These are phyloP conservation scores for Fusarium nodosum DNA, from an alignment of 2,329 filamentous ascomycete genomes.

Conservation along the genomic window DNA sequence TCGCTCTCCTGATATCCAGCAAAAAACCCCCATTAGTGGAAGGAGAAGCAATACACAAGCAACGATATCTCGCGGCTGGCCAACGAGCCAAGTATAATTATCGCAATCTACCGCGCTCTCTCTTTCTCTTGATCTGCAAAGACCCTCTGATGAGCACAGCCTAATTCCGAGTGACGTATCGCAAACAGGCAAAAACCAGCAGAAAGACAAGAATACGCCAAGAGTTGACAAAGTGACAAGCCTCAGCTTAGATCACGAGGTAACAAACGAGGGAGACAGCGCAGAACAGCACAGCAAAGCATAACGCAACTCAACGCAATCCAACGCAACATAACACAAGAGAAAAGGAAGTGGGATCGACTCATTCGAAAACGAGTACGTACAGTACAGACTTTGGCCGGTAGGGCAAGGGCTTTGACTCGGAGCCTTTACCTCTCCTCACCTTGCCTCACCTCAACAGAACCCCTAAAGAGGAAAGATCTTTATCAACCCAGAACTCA, in stretches of 20 bases:
- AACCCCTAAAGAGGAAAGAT: conserved; percentile 39
- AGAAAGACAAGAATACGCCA: conserved; percentile 41
- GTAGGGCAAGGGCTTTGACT: conserved; percentile 43
- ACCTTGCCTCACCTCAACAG: conserved; percentile 32
- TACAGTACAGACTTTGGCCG: conserved; percentile 7
- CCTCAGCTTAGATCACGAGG: conserved; percentile 30
- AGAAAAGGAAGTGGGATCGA: conserved; percentile 24
- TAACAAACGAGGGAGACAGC: conserved; percentile 39
- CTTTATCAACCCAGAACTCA: conserved; percentile 27
- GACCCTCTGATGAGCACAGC: conserved; percentile 42
- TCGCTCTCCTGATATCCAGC: conserved; percentile 49
- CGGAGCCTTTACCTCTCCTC: conserved; percentile 1
- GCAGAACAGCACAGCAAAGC: conserved; percentile 11
- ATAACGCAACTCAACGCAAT: conserved; percentile 9
- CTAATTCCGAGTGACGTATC: conserved; percentile 47
- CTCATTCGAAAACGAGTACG: conserved; percentile 19
- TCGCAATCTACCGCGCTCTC: conserved; percentile 39
- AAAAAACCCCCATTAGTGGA: conserved; percentile 41
- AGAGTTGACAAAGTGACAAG: conserved; percentile 37
- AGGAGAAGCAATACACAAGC: conserved; percentile 41
- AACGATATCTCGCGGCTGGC: conserved; percentile 38
- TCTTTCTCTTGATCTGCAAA: conserved; percentile 31
- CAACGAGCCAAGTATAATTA: conserved; percentile 41
- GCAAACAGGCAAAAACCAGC: conserved; percentile 33
- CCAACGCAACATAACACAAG: conserved; percentile 1